These are phyloP conservation scores for Exophiala mesophila DNA, from an alignment of 2,329 filamentous ascomycete genomes.

Conservation along the genomic window DNA sequence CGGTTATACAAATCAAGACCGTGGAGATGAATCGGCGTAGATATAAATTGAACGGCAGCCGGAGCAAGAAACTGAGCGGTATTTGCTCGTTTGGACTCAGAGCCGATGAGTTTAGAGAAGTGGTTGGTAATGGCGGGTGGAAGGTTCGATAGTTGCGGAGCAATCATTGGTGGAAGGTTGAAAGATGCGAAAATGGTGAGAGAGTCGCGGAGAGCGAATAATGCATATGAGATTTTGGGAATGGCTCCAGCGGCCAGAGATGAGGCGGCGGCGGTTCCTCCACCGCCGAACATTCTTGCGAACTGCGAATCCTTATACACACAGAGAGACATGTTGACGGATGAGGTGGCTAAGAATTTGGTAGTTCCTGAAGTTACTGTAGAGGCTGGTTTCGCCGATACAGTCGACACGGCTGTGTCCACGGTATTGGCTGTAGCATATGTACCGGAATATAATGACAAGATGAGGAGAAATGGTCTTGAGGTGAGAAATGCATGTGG, in stretches of 20 bases:
- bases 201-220: slow-evolving; percentile 75
- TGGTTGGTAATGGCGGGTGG: slow-evolving; percentile 45
- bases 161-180: slow-evolving; percentile 77
- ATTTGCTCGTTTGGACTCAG: slow-evolving; percentile 22
- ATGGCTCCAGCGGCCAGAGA: slow-evolving; percentile 41
- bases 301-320: slow-evolving; percentile 80
- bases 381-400: slow-evolving; percentile 52
- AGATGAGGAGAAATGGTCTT: slow-evolving; percentile 47
- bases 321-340: slow-evolving; percentile 79
- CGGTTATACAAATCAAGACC: slow-evolving; percentile 83
- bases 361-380: slow-evolving; percentile 66
- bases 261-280: no score
- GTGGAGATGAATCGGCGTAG: slow-evolving; percentile 76
- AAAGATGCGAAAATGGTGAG: slow-evolving; percentile 87
- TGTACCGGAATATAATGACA: slow-evolving; percentile 73
- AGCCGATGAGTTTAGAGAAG: slow-evolving; percentile 37
- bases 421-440: slow-evolving; percentile 84
- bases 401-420: slow-evolving; percentile 70
- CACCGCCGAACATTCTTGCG: slow-evolving; percentile 63
- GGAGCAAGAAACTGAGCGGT: slow-evolving; percentile 75
- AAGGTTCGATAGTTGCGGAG: slow-evolving; percentile 62
- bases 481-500: slow-evolving; percentile 42
- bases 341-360: slow-evolving; percentile 76
- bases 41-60: slow-evolving; percentile 69
- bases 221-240: slow-evolving; percentile 62